Evolutionary conservation across 1,284 basidiomycete genomes (phyloP).

Genomic region (Apiotrichum mycotoxinovorans): DNA sequence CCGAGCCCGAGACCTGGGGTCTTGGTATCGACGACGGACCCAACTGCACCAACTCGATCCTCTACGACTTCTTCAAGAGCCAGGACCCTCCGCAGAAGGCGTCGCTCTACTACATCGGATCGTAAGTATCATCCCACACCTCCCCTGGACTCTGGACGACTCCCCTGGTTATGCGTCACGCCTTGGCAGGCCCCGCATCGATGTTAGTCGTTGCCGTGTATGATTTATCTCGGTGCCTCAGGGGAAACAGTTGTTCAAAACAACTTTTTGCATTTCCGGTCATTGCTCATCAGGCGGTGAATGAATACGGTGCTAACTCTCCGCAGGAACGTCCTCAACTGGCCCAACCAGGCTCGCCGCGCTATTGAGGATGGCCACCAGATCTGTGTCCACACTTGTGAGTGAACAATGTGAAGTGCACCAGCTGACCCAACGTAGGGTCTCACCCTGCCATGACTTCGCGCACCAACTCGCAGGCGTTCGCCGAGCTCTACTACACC

Average conservation of each 20-base stretch:
- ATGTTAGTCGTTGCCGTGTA: no score
- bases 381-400: slow-evolving; percentile 51
- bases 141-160: no score
- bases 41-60: slow-evolving; percentile 54
- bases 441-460: slow-evolving; percentile 55
- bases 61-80: slow-evolving; percentile 54
- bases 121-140: slow-evolving; percentile 13
- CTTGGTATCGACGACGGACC: slow-evolving; percentile 55
- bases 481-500: slow-evolving; percentile 58
- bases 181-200: no score
- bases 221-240: background rate
- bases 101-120: slow-evolving; percentile 54
- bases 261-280: background rate
- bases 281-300: background rate
- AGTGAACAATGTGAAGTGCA: background rate
- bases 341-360: slow-evolving; percentile 56
- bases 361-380: slow-evolving; percentile 51
- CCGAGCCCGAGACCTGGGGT: slow-evolving; percentile 56
- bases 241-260: background rate
- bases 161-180: no score
- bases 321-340: slow-evolving; percentile 53
- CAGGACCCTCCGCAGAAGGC: slow-evolving; percentile 52
- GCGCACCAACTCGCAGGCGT: slow-evolving; percentile 53
- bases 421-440: slow-evolving; percentile 16
- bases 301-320: background rate